Base-by-base conservation (phyloP, 805 yeast genomes). In the Metschnikowia similis region DNA sequence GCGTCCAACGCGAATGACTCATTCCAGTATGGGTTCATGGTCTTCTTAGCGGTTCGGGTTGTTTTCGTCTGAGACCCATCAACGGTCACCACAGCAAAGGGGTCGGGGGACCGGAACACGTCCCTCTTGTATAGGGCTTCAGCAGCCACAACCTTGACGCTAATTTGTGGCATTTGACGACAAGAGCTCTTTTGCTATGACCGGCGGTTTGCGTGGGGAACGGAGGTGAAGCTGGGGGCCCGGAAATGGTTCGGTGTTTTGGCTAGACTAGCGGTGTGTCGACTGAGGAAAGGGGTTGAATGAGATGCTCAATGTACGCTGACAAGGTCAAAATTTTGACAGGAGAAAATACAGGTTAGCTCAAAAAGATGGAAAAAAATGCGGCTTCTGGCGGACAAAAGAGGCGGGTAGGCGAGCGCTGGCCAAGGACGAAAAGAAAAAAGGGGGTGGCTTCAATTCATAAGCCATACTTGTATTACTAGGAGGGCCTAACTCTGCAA, bases 11-110 rank as follows among this genome's bases (percentile, higher is more conserved):
- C 80, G 63, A 92, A 94, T 2, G 87, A 74, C 69, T 94, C 97
- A 70, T 94, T 91, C 99, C 99, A 94, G 70, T 91, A 94, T 9
- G 99, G 99, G 63, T 94, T 89, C 59, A 92, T 74, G 2, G 98
- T 94, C 70, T 89, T 90, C 63, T 89, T 89, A 30, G 95, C 94
- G 34, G 96, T 94, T 45, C 89, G 83, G 1, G 99, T 94, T 16
- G 97, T 87, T 64, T 89, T 89, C 1, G 98, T 94, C 66, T 94
- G 99, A 17, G 88, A 84, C 4, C 98, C 98, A 67, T 94, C 99
- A n/a, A 94, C 91, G 10, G 98, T 92, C 54, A 94, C 75, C 34
- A 94, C 98, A 1, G 97, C 97, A 72, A 94, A 94, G 9, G 99
- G 99, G 68, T 94, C 99, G 2, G 99, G 99, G 54, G 91, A 87